These are phyloP conservation scores for Lindgomyces ingoldianus DNA, from an alignment of 495 filamentous ascomycete genomes.

Conservation along the genomic window DNA sequence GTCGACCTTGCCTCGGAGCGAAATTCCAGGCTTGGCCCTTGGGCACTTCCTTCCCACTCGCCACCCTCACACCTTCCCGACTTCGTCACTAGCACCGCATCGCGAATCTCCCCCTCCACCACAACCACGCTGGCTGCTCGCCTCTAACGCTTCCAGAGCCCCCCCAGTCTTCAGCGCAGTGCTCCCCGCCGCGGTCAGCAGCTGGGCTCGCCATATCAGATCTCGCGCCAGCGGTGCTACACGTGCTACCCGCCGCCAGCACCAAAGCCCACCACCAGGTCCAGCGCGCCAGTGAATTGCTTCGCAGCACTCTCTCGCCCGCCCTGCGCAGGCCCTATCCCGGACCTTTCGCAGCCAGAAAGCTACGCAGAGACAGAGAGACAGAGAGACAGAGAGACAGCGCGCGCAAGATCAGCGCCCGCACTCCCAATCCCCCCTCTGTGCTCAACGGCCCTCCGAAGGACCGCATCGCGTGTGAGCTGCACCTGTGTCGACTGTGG, in stretches of 20 bases:
- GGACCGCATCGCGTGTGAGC: background rate
- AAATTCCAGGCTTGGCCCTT: conserved; percentile 7
- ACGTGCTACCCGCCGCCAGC: conserved; percentile 33
- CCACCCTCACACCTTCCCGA: conserved; percentile 30
- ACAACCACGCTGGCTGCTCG: background rate
- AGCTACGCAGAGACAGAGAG: background rate
- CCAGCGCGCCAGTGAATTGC: background rate
- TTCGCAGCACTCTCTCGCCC: conserved; percentile 10
- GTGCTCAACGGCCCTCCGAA: background rate
- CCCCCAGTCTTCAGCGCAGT: background rate
- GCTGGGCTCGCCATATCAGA: background rate
- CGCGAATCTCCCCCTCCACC: conserved; percentile 28
- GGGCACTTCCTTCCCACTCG: background rate
- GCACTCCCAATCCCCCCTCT: too few relatives aligned
- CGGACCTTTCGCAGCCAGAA: background rate
- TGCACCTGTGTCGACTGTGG: background rate
- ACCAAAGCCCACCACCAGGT: background rate
- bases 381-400: background rate
- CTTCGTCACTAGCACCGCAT: conserved; percentile 30
- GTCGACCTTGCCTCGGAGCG: background rate
- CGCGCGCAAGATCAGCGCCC: conserved; percentile 5
- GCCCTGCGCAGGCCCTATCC: conserved; percentile 16
- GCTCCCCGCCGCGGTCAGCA: background rate
- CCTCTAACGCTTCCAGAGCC: background rate
- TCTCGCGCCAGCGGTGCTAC: conserved; percentile 29